Evolutionary conservation across 2,329 filamentous ascomycete genomes (phyloP).

Genomic region (Eutypa lata): DNA sequence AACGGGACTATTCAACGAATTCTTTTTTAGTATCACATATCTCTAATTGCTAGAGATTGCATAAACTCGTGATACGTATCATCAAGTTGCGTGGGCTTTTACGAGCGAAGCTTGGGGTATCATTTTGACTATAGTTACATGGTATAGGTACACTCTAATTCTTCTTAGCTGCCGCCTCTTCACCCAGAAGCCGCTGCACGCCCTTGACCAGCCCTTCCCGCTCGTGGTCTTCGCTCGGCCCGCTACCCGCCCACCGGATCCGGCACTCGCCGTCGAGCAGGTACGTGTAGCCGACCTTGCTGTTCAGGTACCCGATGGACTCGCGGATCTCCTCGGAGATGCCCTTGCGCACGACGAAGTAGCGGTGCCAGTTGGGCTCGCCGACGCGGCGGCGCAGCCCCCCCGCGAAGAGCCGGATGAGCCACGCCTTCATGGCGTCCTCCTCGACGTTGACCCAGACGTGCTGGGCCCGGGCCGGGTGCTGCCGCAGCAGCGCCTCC

Average conservation of each 20-base stretch:
- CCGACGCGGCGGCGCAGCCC: constrained; percentile 48
- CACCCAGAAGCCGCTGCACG: constrained; percentile 59
- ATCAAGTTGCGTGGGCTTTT: not conserved
- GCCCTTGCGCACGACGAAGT: constrained; percentile 59
- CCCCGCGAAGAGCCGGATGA: constrained; percentile 56
- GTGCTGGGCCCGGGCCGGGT: constrained; percentile 55
- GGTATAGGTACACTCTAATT: constrained; percentile 7
- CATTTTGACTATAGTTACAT: constrained; percentile 11
- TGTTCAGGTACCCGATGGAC: constrained; percentile 72
- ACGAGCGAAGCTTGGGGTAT: constrained; percentile 12
- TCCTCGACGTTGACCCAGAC: constrained; percentile 89
- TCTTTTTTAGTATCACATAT: too few species aligned
- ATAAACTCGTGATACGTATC: not conserved
- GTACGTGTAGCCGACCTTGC: constrained; percentile 91
- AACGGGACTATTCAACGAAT: not conserved
- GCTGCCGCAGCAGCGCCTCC: constrained; percentile 56
- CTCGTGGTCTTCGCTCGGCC: constrained; percentile 62
- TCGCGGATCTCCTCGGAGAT: constrained; percentile 61
- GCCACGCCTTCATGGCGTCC: constrained; percentile 63
- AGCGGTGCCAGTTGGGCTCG: constrained; percentile 54
- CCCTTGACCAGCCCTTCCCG: constrained; percentile 64
- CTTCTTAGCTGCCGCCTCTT: constrained; percentile 32
- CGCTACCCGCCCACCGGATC: constrained; percentile 93
- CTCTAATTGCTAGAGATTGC: too few species aligned
- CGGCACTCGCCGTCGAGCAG: constrained; percentile 82